These are phyloP conservation scores for Fusarium sp. DNA, from an alignment of 2,329 filamentous ascomycete species.

Conservation along the genomic window DNA sequence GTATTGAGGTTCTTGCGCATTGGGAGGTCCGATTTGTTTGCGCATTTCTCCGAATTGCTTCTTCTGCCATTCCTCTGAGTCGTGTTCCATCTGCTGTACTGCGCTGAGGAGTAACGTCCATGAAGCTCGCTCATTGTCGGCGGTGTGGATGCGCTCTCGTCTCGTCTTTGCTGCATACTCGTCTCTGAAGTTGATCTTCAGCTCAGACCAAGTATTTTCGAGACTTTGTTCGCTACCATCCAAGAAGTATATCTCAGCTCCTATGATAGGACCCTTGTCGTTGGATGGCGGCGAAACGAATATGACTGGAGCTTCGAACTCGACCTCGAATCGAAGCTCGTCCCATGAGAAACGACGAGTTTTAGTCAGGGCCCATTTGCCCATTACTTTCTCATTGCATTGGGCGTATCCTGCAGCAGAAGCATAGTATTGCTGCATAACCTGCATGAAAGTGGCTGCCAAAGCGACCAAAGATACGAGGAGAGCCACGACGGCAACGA, in stretches of 20 bases:
- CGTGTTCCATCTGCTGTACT: constrained; percentile 62
- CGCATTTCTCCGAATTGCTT: constrained; percentile 49
- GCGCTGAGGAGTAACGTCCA: constrained; percentile 65
- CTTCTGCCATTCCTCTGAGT: constrained; percentile 62
- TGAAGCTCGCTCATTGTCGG: constrained; percentile 67
- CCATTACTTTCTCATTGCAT: constrained; percentile 62
- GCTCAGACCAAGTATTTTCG: constrained; percentile 50
- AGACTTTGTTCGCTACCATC: constrained; percentile 56
- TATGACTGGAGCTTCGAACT: constrained; percentile 63
- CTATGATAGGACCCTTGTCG: constrained; percentile 51
- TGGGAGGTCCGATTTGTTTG: constrained; percentile 40
- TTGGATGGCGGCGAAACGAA: constrained; percentile 62
- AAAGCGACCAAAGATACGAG: constrained; percentile 62
- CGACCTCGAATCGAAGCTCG: constrained; percentile 63
- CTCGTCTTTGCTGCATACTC: constrained; percentile 44
- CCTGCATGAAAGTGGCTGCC: constrained; percentile 59
- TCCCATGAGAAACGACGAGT: constrained; percentile 55
- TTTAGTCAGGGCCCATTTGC: constrained; percentile 59
- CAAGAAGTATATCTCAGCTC: constrained; percentile 53
- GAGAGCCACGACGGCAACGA: constrained; percentile 59
- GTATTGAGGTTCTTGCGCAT: constrained; percentile 6
- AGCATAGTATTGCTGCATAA: constrained; percentile 63
- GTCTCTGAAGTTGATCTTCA: constrained; percentile 49
- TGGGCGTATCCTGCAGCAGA: constrained; percentile 64
- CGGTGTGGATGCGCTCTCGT: constrained; percentile 62